Base-by-base conservation (phyloP, 192 early-diverging fungal species). In the Thamnidium elegans region DNA sequence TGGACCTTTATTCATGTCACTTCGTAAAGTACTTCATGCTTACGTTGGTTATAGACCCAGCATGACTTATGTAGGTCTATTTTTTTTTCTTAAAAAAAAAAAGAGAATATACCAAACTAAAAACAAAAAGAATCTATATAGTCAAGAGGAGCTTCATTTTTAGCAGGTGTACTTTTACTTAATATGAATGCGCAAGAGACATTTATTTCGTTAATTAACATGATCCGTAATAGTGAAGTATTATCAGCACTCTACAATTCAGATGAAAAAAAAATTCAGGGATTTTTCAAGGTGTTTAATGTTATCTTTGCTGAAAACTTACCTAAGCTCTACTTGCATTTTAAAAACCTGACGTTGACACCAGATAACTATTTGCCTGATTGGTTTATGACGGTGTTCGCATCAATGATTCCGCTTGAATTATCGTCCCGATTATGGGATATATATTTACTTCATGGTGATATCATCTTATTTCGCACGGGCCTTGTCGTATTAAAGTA, bases 341-440 rank as follows among this genome's bases (percentile, higher is more conserved):
- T 78, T 42, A 74, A 74, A 48, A 70, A 74, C 15, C 52, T 78
- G 4, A 20, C 59, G 9, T 50, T 78, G 3, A 70, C 69, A 21
- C 77, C 77, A 8, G 69, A 74, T 13, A 71, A 71, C 43, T 78
- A 71, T 32, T 21, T 78, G 13, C 66, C 72, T 0, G 65, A 71
- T 42, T 78, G 77, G 77, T 74, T 74, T 14, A 78, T 71, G 48
- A 78, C 77, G 17, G 23, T 78, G 14, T 78, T 78, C 52, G 48
- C 77, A 0, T 78, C 72, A 30, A 54, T 74, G 11, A 63, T 72
- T 23, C 77, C 77, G 5, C 52, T 78, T 8, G 77, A 72, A 36
- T 36, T 78, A 6, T 74, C 77, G 3, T 46, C 68, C 13, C 59
- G 69, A 31, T 32, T 78, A 11, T 78, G 77, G 77, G 77, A 78